Base-by-base conservation (phyloP, 2,329 filamentous ascomycete species). In the Fusarium hainanense region DNA sequence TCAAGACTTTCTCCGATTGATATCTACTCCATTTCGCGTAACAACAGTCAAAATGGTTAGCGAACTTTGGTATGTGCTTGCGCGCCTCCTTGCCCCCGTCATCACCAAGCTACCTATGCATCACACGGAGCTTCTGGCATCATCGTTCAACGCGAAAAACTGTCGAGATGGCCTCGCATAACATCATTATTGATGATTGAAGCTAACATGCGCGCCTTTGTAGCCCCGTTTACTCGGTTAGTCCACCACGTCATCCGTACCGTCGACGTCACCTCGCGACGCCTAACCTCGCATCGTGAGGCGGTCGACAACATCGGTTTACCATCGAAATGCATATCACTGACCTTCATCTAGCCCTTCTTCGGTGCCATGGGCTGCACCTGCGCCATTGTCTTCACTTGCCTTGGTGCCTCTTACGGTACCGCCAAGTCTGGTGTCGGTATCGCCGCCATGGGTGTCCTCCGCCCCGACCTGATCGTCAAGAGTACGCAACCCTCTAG, bases 391-490 rank as follows among this genome's bases (percentile, higher is more conserved):
- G 93, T 97, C 80, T 97, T 97, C 88, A 97, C 94, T 82, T 97
- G 93, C 84, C 91, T 97, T 77, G 94, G 96, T 82, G 96, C 96
- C 79, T 94, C 96, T 76, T 99, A 98, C 85, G 96, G 96, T 84
- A 99, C 96, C 76, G 96, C 96, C 81, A 99, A 99, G 90, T 97
- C 96, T 79, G 96, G 96, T 86, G 96, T 98, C 77, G 96, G 96
- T 89, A 97, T 99, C 80, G 93, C 93, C 75, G 93, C 94, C 76
- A 98, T 98, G 92, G 95, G 94, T 92, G 95, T 98, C 78, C 90
- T 99, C 76, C 89, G 96, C 83, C 96, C 96, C 82, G 96, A 99
- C 83, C 86, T 98, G 83, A 98, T 98, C 82, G 95, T 99, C 82
- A 98, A 98, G 92, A 98, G 96, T 98, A 91, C 79, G 94, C 75